A percentile compares a stretch with the other conserved stretches of the same genome.
Conservation (phyloP, 2,329 filamentous ascomycete genomes). For the Byssoonygena ceratinophila region DNA sequence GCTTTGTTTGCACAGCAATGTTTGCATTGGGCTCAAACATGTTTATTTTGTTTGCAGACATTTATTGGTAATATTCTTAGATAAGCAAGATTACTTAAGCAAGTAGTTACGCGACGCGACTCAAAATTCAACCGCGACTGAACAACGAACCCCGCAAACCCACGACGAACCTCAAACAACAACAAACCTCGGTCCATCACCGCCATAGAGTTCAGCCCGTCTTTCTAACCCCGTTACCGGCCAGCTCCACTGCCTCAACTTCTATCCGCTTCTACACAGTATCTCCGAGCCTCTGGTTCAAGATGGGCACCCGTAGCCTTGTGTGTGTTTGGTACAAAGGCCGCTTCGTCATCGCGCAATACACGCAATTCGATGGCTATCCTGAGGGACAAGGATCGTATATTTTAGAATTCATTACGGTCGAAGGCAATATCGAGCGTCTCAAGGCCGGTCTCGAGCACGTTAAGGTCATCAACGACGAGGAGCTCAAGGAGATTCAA, state of each 20-base stretch:
- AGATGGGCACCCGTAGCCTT: slow-evolving; percentile 20
- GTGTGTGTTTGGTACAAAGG: slow-evolving; percentile 20
- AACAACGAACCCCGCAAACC: neutral
- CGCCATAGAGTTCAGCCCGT: neutral
- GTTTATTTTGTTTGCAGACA: neutral
- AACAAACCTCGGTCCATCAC: neutral
- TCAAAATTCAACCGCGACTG: neutral
- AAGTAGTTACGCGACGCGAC: neutral
- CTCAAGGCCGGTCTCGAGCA: slow-evolving; percentile 19
- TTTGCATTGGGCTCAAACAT: neutral
- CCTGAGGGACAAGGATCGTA: slow-evolving; percentile 20
- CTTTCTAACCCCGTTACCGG: too few species aligned
- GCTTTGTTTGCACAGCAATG: neutral
- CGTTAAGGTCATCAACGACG: slow-evolving; percentile 12
- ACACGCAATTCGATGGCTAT: slow-evolving; percentile 24
- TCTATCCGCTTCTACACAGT: neutral
- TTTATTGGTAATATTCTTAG: too few species aligned
- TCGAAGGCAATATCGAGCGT: slow-evolving; percentile 18
- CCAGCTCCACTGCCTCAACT: neutral
- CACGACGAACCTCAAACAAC: neutral
- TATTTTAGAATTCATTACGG: slow-evolving; percentile 20
- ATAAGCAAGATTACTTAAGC: too few species aligned
- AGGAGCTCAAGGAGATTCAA: slow-evolving; percentile 12
- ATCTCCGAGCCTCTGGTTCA: neutral
- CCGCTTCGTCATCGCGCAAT: slow-evolving; percentile 22